A percentile compares a stretch with the other conserved stretches of the same genome.
phyloP scores from a whole-genome alignment of 257 asterid genomes.

The Gardenia jasminoides region DNA sequence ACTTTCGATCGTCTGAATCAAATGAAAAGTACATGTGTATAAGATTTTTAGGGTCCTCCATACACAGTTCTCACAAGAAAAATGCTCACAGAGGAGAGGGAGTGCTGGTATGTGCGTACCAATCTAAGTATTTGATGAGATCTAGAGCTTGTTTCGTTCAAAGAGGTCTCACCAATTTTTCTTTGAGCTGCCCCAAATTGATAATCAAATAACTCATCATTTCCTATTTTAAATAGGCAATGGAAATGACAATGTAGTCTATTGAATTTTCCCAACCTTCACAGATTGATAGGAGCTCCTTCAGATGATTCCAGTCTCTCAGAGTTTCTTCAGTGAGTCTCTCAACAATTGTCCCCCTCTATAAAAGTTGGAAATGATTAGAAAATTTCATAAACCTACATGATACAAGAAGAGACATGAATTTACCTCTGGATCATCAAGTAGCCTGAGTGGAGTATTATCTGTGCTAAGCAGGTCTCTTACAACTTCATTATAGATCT shows the following conservation, averaged over 20 bases:
- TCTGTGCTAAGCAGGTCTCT: constrained; percentile 92
- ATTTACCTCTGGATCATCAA: constrained; percentile 99
- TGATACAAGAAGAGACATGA: constrained; percentile 22
- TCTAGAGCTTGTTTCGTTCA: constrained; percentile 96
- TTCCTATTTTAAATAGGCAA: neutral
- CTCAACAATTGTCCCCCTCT: constrained; percentile 93
- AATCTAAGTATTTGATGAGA: constrained; percentile 98
- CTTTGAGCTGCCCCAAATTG: constrained; percentile 63
- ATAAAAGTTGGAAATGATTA: constrained; percentile 28
- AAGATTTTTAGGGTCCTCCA: neutral
- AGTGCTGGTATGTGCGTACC: constrained; percentile 45
- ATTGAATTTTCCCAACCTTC: constrained; percentile 53
- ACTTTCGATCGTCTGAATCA: constrained; percentile 89
- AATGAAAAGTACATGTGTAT: neutral
- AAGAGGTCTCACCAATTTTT: constrained; percentile 85
- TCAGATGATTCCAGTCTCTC: constrained; percentile 90
- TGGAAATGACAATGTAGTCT: constrained; percentile 1
- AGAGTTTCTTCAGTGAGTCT: constrained; percentile 92
- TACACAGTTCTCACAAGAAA: neutral
- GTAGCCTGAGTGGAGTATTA: constrained; percentile 73
- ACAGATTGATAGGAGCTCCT: constrained; percentile 80
- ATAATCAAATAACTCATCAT: constrained; percentile 13
- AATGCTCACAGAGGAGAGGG: constrained; percentile 3
- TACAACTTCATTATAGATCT: constrained; percentile 94
- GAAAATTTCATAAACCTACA: constrained; percentile 15